Evolutionary conservation across 2,329 filamentous ascomycete species (phyloP).

Genomic region (Ceratocystis colombiana): DNA sequence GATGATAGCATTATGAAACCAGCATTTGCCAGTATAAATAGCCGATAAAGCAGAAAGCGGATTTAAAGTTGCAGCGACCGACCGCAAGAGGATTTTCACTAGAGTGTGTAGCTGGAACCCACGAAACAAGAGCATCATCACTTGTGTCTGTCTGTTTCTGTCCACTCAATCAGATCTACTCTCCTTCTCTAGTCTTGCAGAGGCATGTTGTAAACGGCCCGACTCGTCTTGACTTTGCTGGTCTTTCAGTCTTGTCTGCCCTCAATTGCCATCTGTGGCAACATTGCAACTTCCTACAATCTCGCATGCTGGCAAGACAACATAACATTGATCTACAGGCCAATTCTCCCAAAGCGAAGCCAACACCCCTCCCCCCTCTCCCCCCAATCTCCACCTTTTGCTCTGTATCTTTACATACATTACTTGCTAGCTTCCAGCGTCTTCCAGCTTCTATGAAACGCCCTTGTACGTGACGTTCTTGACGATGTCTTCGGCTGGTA

Average conservation of each 20-base stretch:
- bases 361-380: not conserved
- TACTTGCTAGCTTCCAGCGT: not conserved
- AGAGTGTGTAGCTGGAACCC: no score
- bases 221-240: not conserved
- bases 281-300: not conserved
- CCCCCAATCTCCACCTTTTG: not conserved
- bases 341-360: not conserved
- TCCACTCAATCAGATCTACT: not conserved
- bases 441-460: not conserved
- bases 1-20: no score
- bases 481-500: not conserved
- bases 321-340: not conserved
- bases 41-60: no score
- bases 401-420: not conserved
- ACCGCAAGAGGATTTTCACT: no score
- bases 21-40: no score
- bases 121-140: not conserved
- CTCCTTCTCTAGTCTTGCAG: not conserved
- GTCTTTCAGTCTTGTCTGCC: not conserved
- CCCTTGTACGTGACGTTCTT: not conserved
- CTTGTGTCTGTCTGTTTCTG: not conserved
- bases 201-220: conserved; percentile 16
- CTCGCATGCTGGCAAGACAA: not conserved
- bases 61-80: no score
- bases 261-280: not conserved